Conservation (phyloP, 148 eudicot species). For the Persicaria maculosa region DNA sequence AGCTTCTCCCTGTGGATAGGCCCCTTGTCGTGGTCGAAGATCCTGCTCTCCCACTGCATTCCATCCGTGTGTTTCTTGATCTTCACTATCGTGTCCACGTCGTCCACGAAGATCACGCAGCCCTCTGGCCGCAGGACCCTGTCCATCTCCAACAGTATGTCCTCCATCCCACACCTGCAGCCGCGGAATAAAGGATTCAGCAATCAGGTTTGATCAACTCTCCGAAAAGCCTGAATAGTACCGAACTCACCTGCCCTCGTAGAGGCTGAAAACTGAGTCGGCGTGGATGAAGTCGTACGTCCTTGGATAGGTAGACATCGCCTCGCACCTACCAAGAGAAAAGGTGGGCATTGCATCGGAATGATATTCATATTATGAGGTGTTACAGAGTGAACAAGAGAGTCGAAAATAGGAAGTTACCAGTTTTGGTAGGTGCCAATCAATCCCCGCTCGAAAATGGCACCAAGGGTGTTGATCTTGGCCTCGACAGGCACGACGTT, state of each 20-base stretch:
- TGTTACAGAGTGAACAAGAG: neutral
- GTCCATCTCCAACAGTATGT: constrained; percentile 80
- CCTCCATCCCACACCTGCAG: constrained; percentile 56
- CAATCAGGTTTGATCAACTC: neutral
- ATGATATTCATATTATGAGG: neutral
- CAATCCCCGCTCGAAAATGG: constrained; percentile 64
- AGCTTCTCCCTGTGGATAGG: constrained; percentile 5
- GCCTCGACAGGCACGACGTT: constrained; percentile 74
- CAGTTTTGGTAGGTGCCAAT: constrained; percentile 90
- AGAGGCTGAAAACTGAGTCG: constrained; percentile 62
- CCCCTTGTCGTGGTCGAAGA: constrained; percentile 50
- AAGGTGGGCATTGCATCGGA: neutral
- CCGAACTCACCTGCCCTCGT: constrained; percentile 48
- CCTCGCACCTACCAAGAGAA: constrained; percentile 61
- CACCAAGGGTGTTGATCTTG: constrained; percentile 63
- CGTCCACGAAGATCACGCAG: constrained; percentile 64
- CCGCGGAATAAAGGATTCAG: neutral
- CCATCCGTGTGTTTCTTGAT: constrained; percentile 47
- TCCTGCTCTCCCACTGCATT: constrained; percentile 54
- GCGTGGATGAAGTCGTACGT: constrained; percentile 85
- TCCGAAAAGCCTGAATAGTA: neutral
- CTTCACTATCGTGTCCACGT: constrained; percentile 47
- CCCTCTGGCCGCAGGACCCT: constrained; percentile 70
- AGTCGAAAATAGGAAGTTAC: constrained; percentile 22
- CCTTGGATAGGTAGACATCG: constrained; percentile 94